Base-by-base conservation (phyloP, 2,329 filamentous ascomycete species). In the Apiospora kogelbergensis region DNA sequence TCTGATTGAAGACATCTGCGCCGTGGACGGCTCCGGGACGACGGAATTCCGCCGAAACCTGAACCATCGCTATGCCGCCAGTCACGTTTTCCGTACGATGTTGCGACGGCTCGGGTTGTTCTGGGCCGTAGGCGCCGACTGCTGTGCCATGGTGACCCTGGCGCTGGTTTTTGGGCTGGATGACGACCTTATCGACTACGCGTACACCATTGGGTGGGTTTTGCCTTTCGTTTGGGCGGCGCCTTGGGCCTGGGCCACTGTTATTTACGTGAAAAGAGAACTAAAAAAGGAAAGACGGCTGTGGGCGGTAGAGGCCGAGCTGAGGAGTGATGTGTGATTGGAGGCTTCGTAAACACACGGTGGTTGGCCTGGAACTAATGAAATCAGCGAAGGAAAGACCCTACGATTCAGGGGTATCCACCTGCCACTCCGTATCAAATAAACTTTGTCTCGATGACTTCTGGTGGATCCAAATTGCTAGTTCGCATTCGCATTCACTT, bases 1-100 rank as follows among this genome's bases (percentile, higher is more conserved):
- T 9, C 80, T 87, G 71, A 85, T 88, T 71, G 85, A 88, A 70
- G 85, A 88, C 72, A 79, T 88, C 33, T 81, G 82, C 53, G 84
- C 84, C 2, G 85, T 87, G 5, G 85, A 88, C 70, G 85, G 85
- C 6, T 81, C 78, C 17, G 85, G 85, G 26, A 84, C 84, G 7
- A 87, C 84, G 6, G 83, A 83, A 68, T 88, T 84, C 77, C 80
- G 85, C 53, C 83, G 86, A 72, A 76, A 82, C 3, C 78, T 88
- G 42, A 86, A 87, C 73, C 75, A 81, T 45, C 79, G 85, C 44
- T 87, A 87, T 74, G 82, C 85, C 75, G 83, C 85, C 2, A 85
- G 83, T 74, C 84, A 86, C 73, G 77, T 81, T 26, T 88, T 88
- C 77, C 80, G 85, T 40, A 79, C 82, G 71, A 86, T 87, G 84